Evolutionary conservation across 1,139 yeast genomes (phyloP).

Genomic region (Blastobotrys capitulatus): DNA sequence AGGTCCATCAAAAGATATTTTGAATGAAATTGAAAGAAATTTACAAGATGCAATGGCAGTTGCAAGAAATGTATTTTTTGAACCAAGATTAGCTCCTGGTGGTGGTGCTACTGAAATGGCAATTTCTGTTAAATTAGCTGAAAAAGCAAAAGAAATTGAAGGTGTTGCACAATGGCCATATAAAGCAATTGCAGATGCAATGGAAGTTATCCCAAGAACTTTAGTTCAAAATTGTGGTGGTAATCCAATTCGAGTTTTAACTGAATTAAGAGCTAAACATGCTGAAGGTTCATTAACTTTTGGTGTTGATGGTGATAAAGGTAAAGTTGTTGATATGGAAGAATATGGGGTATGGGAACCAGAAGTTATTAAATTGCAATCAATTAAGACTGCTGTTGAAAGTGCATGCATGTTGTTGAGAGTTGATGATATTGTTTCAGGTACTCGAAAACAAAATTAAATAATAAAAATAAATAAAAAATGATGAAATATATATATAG

Average conservation of each 20-base stretch:
- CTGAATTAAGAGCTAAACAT: conserved; percentile 93
- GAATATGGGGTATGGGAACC: conserved; percentile 99
- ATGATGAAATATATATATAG: background rate
- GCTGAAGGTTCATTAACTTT: conserved; percentile 76
- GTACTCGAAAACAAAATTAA: conserved; percentile 56
- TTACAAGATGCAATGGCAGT: conserved; percentile 99
- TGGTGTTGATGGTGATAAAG: conserved; percentile 94
- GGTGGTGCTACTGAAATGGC: conserved; percentile 99
- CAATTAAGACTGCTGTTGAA: conserved; percentile 94
- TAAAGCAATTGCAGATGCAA: conserved; percentile 97
- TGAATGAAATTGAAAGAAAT: conserved; percentile 94
- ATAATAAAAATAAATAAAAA: background rate
- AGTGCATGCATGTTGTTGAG: conserved; percentile 91
- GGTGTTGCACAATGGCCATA: conserved; percentile 99
- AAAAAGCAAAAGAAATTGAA: conserved; percentile 85
- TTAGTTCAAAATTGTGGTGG: conserved; percentile 97
- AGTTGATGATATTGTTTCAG: conserved; percentile 97
- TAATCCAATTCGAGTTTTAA: conserved; percentile 81
- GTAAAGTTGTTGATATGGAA: conserved; percentile 93
- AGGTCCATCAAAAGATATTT: conserved; percentile 95
- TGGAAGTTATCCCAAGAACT: conserved; percentile 97
- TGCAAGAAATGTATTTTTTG: conserved; percentile 89
- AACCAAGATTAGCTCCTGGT: conserved; percentile 94
- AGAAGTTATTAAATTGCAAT: conserved; percentile 93
- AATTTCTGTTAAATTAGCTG: conserved; percentile 79